Evolutionary conservation across 2,329 filamentous ascomycete genomes (phyloP).

Genomic region (Blastomyces parvus): DNA sequence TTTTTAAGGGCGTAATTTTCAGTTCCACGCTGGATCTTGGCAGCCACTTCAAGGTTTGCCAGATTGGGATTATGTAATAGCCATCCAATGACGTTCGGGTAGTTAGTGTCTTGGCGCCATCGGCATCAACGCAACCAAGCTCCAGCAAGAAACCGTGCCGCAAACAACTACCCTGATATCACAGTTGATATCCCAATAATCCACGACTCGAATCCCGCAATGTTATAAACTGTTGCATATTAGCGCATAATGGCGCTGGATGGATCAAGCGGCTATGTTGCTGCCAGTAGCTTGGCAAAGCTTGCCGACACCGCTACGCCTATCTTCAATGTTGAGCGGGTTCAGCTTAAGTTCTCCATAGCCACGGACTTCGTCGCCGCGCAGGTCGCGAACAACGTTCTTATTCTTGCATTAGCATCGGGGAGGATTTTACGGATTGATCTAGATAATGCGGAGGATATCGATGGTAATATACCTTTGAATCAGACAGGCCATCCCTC

Average conservation of each 20-base stretch:
- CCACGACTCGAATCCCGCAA: conserved; percentile 9
- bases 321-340: conserved; percentile 89
- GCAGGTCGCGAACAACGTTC: conserved; percentile 93
- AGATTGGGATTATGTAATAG: background rate
- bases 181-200: conserved; percentile 1
- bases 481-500: background rate
- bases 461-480: conserved; percentile 56
- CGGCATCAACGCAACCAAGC: background rate
- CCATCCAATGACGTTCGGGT: background rate
- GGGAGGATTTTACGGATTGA: conserved; percentile 91
- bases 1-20: background rate
- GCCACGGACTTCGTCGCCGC: conserved; percentile 93
- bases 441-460: conserved; percentile 84
- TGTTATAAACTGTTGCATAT: conserved; percentile 13
- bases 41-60: background rate
- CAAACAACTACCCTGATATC: background rate
- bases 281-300: conserved; percentile 53
- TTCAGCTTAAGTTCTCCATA: conserved; percentile 88
- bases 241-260: conserved; percentile 58
- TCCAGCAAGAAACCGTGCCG: background rate
- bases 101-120: background rate
- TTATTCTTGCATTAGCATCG: conserved; percentile 84
- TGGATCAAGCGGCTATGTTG: conserved; percentile 60
- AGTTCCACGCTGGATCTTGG: background rate
- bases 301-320: conserved; percentile 57